A percentile compares a stretch with the other conserved stretches of the same genome.
phyloP scores from a whole-genome alignment of 306 rosid species.

The Morella rubra region DNA sequence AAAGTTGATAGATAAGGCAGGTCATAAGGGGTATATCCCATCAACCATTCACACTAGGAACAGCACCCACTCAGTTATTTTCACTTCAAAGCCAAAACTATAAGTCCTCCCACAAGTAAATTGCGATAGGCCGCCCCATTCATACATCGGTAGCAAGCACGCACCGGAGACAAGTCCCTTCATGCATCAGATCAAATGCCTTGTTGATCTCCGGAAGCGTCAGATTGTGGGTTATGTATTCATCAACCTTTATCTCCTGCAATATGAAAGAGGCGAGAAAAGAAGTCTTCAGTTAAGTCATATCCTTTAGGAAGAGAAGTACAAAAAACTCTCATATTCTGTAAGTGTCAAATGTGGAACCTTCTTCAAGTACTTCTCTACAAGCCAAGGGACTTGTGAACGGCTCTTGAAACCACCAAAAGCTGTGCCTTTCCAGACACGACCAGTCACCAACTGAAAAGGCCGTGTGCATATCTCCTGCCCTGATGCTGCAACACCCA shows the following conservation, averaged over 20 bases:
- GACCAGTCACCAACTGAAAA: conserved; percentile 95
- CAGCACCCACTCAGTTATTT: conserved; percentile 4
- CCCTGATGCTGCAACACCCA: conserved; percentile 93
- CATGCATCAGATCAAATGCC: conserved; percentile 91
- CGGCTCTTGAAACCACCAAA: conserved; percentile 98
- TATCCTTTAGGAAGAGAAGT: not conserved
- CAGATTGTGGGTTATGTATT: conserved; percentile 85
- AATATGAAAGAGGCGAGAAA: conserved; percentile 18
- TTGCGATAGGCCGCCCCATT: conserved; percentile 17
- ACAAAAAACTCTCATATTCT: not conserved
- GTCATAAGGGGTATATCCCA: not conserved
- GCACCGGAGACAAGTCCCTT: conserved; percentile 90
- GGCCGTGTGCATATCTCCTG: conserved; percentile 93
- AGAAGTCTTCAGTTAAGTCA: not conserved
- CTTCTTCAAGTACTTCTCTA: conserved; percentile 92
- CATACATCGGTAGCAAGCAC: conserved; percentile 57
- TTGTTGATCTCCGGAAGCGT: conserved; percentile 75
- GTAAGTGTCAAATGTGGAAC: conserved; percentile 26
- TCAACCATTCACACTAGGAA: not conserved
- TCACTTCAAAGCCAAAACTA: conserved; percentile 1
- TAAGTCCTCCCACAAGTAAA: conserved; percentile 19
- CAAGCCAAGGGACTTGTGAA: conserved; percentile 96
- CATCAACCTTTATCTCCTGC: conserved; percentile 97
- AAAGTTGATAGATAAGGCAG: not conserved
- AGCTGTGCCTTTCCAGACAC: conserved; percentile 98